Evolutionary conservation across 805 yeast species (phyloP).

Genomic region (Yarrowia deformans): DNA sequence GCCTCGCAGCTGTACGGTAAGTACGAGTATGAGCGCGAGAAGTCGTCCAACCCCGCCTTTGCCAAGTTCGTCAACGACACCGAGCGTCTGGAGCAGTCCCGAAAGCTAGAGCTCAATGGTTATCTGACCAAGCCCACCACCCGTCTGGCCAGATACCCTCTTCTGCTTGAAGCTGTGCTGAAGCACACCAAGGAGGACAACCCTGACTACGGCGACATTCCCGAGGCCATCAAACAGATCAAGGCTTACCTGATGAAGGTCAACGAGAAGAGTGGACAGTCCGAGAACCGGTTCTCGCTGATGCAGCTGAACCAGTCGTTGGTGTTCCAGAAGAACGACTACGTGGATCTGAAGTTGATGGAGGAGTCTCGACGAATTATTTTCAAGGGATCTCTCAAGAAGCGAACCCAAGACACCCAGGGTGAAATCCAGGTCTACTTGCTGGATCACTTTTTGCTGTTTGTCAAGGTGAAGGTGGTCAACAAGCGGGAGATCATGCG

Average conservation of each 20-base stretch:
- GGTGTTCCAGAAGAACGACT: slow-evolving; percentile 80
- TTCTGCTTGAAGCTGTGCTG: slow-evolving; percentile 79
- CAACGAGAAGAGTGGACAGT: slow-evolving; percentile 89
- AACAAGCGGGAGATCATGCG: slow-evolving; percentile 90
- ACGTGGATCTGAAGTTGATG: slow-evolving; percentile 81
- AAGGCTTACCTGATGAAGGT: slow-evolving; percentile 77
- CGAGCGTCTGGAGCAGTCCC: slow-evolving; percentile 80
- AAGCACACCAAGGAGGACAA: slow-evolving; percentile 81
- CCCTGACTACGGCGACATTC: slow-evolving; percentile 72
- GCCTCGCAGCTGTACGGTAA: slow-evolving; percentile 95
- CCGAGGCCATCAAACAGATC: slow-evolving; percentile 76
- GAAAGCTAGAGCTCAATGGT: slow-evolving; percentile 90
- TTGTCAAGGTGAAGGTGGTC: slow-evolving; percentile 83
- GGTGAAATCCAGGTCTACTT: slow-evolving; percentile 86
- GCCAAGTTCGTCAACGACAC: slow-evolving; percentile 94
- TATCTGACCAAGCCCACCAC: slow-evolving; percentile 95
- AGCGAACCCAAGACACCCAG: slow-evolving; percentile 71
- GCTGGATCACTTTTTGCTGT: slow-evolving; percentile 84
- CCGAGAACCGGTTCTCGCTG: slow-evolving; percentile 89
- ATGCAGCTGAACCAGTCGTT: slow-evolving; percentile 85
- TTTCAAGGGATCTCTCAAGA: slow-evolving; percentile 77
- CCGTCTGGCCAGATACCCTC: slow-evolving; percentile 92
- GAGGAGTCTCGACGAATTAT: slow-evolving; percentile 82
- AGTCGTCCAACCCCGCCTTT: slow-evolving; percentile 85
- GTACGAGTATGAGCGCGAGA: slow-evolving; percentile 93